These are phyloP conservation scores for Beauveria sp. DNA, from an alignment of 2,329 filamentous ascomycete genomes.

Conservation along the genomic window DNA sequence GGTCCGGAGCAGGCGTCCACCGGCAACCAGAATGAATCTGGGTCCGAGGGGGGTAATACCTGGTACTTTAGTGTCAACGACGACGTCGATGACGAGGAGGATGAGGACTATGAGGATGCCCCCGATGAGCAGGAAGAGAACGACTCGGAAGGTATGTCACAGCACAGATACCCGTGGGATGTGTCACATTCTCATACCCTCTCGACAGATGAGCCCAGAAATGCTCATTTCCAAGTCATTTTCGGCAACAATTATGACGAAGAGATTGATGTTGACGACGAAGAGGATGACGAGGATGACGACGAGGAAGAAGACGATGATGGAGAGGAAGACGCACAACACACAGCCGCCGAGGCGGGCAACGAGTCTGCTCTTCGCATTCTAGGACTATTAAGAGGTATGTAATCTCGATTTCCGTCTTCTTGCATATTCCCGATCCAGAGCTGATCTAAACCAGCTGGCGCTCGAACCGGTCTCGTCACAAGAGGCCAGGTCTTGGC, in stretches of 20 bases:
- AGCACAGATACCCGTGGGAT: not conserved
- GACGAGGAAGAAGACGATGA: constrained; percentile 22
- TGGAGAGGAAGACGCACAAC: constrained; percentile 30
- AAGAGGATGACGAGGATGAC: constrained; percentile 20
- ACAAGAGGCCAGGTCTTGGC: constrained; percentile 32
- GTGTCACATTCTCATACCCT: not conserved
- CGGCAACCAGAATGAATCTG: not conserved
- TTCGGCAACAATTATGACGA: constrained; percentile 17
- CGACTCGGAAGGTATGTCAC: constrained; percentile 17
- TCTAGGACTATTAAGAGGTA: constrained; percentile 25
- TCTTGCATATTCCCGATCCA: not conserved
- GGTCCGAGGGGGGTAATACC: constrained; percentile 1
- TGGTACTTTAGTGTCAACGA: constrained; percentile 10
- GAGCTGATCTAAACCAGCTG: constrained; percentile 15
- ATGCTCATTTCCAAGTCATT: constrained; percentile 18
- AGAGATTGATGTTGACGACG: constrained; percentile 18
- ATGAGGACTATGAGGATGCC: constrained; percentile 24
- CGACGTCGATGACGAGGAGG: constrained; percentile 15
- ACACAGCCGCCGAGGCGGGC: constrained; percentile 12
- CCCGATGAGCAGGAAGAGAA: constrained; percentile 18
- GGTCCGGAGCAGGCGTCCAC: not conserved
- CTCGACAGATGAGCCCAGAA: constrained; percentile 13
- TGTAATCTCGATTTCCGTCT: not conserved
- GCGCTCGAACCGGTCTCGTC: constrained; percentile 23
- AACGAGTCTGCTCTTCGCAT: constrained; percentile 15